A percentile compares a stretch with the other conserved stretches of the same genome.
These are phyloP conservation scores for Hirsutella minnesotensis DNA, from an alignment of 2,329 filamentous ascomycete genomes.

Conservation along the genomic window DNA sequence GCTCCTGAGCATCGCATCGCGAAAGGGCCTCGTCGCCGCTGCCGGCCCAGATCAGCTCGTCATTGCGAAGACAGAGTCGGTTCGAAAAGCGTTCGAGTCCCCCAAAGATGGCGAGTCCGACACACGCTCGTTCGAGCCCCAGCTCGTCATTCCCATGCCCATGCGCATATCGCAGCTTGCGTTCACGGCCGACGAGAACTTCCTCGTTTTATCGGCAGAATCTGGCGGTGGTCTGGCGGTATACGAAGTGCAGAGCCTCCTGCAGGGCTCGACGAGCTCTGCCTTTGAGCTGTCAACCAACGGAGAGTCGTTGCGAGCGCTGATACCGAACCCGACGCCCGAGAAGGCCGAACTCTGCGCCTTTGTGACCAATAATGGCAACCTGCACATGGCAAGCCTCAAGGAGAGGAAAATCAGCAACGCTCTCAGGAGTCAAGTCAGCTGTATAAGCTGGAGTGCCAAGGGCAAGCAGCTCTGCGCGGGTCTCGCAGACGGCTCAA, in stretches of 20 bases:
- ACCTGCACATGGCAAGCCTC: slow-evolving; percentile 74
- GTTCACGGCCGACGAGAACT: slow-evolving; percentile 83
- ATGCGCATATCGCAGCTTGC: slow-evolving; percentile 75
- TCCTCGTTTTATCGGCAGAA: slow-evolving; percentile 73
- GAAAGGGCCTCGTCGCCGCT: slow-evolving; percentile 71
- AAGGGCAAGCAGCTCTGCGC: slow-evolving; percentile 88
- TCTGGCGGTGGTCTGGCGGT: slow-evolving; percentile 70
- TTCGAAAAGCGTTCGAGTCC: slow-evolving; percentile 62
- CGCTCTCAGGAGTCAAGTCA: slow-evolving; percentile 60
- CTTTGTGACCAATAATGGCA: slow-evolving; percentile 67
- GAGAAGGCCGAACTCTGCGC: slow-evolving; percentile 67
- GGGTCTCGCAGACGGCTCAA: slow-evolving; percentile 69
- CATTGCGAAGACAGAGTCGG: slow-evolving; percentile 62
- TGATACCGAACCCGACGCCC: slow-evolving; percentile 69
- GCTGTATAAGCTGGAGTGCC: slow-evolving; percentile 81
- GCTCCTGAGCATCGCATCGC: slow-evolving; percentile 72
- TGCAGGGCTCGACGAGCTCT: slow-evolving; percentile 53
- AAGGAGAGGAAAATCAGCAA: slow-evolving; percentile 54
- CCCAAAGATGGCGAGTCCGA: slow-evolving; percentile 50
- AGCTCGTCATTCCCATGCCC: slow-evolving; percentile 60
- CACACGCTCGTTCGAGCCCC: slow-evolving; percentile 58
- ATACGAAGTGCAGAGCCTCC: slow-evolving; percentile 61
- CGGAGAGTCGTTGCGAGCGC: slow-evolving; percentile 56
- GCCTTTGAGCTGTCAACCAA: slow-evolving; percentile 70
- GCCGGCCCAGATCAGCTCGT: slow-evolving; percentile 72